Evolutionary conservation across 2,329 filamentous ascomycete species (phyloP), one percentile per base, ranked within the genome.

Genomic region (Colletotrichum zoysiae): DNA sequence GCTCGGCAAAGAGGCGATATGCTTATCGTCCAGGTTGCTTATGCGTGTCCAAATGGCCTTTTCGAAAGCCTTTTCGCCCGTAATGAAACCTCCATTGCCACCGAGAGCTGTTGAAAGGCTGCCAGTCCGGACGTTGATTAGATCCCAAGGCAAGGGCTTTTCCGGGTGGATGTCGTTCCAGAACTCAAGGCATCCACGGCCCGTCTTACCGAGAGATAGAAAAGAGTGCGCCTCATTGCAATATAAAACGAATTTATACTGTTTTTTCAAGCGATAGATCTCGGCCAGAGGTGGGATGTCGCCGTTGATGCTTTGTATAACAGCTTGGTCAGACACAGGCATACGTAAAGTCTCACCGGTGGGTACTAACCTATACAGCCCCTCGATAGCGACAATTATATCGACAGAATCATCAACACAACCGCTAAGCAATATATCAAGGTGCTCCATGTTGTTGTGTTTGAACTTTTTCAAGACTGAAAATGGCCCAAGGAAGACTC

Each of bases 151-250:
- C 1, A 74, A 57, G 0, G 55, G 59, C 50, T 16, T 48, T 23
- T 73, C 60, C 23, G 63, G 26, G 4, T 74, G 71, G 26, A 42
- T 46, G 30, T 74, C 65, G 18, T 72, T 75, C 71, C 73, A 73
- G 59, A 71, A 57, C 44, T 75, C 73, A 30, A 74, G 35, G 23
- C 71, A 74, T 33, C 74, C 73, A 5, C 63, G 67, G 8, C 74
- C 74, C 16, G 63, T 74, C 42, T 57, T 65, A 0, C 74, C 74
- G 4, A 74, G 55, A 2, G 73, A 72, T 1, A 74, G 55, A 23
- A 75, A 74, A 0, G 74, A 74, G 40, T 74, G 71, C 1, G 71
- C 66, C 35, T 75, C 74, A 53, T 75, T 71, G 62, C 74, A 75
- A 33, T 70, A 74, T 1, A 75, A 53, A 5, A 57, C 60, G 20